Base-by-base conservation (phyloP, 2,329 filamentous ascomycete species). In the Colletotrichum liriopes region DNA sequence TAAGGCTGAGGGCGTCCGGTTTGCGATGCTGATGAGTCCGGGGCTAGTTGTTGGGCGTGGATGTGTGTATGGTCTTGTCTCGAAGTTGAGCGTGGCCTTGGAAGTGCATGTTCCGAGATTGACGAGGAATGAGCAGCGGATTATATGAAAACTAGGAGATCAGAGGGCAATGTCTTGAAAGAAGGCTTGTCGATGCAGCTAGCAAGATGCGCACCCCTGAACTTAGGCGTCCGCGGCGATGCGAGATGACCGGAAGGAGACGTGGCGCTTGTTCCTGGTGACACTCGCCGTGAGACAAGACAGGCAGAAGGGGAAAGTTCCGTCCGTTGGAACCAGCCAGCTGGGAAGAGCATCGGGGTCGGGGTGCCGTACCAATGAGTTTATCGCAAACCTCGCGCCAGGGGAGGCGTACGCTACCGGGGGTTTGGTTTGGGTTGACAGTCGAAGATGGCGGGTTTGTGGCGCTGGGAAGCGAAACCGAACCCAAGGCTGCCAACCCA, bases 131-230 rank as follows among this genome's bases (percentile, higher is more conserved):
- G 52, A 45, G 39, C 8, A 29, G 23, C 32, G 37, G 39, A 18
- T 72, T 72, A 72, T 70, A 72, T 60, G 54, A 59, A 32, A 29
- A 64, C 12, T 20, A 39, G 65, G 65, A 47, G 20, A 55, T 32
- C 43, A 41, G 54, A 11, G 6, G 3, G 14, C 18, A 23, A 51
- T 60, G 54, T 47, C 52, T 54, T 72, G 47, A 39, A 64, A 39
- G 47, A 52, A 32, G 54, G 23, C 55, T 29, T 64, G 68, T 35
- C 61, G 49, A 55, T 55, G 55, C 18, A 26, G 49, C 63, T 68
- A 63, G 51, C 43, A 26, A 65, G 39, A n/a, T 5, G 26, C 26
- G 59, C 52, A 63, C 65, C 60, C 54, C 59, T 59, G 66, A 32
- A 14, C 39, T 54, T 41, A 4, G 43, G 41, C 14, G n/a, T 29